These are phyloP conservation scores for Pythium folliculosum DNA, from an alignment of 352 stramenopile genomes.

Conservation along the genomic window DNA sequence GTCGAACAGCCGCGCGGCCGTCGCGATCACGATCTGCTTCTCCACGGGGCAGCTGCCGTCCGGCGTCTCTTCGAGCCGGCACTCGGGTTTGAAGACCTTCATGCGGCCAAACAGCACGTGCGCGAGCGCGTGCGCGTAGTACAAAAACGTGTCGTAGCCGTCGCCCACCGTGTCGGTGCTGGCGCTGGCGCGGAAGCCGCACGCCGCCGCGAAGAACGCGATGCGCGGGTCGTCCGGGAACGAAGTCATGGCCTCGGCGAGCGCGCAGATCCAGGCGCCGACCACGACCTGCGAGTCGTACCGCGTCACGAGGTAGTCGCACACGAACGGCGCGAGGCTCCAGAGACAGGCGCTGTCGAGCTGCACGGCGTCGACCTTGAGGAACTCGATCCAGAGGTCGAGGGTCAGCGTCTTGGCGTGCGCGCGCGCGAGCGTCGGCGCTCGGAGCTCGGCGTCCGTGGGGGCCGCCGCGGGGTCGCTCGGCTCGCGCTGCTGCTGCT, in stretches of 20 bases:
- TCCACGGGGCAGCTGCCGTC: conserved; percentile 56
- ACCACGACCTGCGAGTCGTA: conserved; percentile 56
- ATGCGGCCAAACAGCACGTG: conserved; percentile 72
- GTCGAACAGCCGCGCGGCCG: conserved; percentile 45
- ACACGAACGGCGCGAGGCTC: conserved; percentile 66
- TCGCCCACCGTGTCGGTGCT: background rate
- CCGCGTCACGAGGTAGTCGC: conserved; percentile 62
- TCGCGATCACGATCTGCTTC: conserved; percentile 31
- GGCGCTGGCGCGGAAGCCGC: conserved; percentile 27
- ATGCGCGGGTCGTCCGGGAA: conserved; percentile 57
- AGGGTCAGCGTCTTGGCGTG: conserved; percentile 57
- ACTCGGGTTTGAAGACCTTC: conserved; percentile 65
- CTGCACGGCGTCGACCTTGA: conserved; percentile 67
- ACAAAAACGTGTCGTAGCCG: conserved; percentile 67
- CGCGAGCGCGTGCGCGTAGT: conserved; percentile 62
- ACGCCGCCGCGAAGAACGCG: conserved; percentile 60
- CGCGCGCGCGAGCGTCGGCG: conserved; percentile 25
- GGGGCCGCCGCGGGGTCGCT: background rate
- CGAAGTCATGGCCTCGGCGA: conserved; percentile 45
- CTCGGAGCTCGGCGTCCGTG: background rate
- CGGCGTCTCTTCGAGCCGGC: conserved; percentile 52
- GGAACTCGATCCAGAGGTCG: conserved; percentile 75
- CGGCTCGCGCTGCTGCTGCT: conserved; percentile 3
- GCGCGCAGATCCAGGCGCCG: conserved; percentile 49
- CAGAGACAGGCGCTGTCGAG: conserved; percentile 52